Evolutionary conservation across 2,329 filamentous ascomycete genomes (phyloP), one percentile per base, ranked within the genome.

Genomic region (Arthroderma sp.): DNA sequence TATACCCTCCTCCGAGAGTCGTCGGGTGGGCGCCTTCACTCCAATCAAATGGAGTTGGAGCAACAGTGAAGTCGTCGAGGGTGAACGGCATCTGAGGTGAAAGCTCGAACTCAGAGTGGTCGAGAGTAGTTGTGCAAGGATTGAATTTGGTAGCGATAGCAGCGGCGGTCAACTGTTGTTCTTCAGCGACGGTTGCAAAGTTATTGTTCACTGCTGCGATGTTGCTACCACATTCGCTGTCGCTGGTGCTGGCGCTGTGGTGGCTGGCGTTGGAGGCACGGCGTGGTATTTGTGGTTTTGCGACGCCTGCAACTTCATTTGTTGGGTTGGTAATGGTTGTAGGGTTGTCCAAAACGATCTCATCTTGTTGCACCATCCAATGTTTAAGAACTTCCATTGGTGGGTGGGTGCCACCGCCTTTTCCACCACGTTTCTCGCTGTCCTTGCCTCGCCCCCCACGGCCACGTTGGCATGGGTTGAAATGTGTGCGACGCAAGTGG

Each of bases 401-500:
- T 2, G 81, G 81, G 61, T 78, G 72, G 60, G 82, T 80, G n/a
- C 81, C 81, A 39, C 81, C 81, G 8, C 80, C 81, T 63, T 82
- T 83, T 23, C 81, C 81, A 53, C 81, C 81, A 52, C 81, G 74
- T 63, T 79, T 78, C 69, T 83, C 79, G 60, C 79, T 79, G 58
- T 79, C 77, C 66, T 81, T 81, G 51, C 78, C 77, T 53, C 80
- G 73, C 7, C 80, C 81, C 21, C 79, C 73, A n/a, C 74, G 69
- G 19, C 73, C 74, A 21, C 73, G 75, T 67, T 81, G 80, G 63
- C 80, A 78, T 1, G 81, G 85, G 67, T 86, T 87, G 77, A 96
- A 97, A 69, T 97, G 91, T 0, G 86, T 86, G 54, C 91, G 84
- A 43, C 91, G 81, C 7, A 97, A 79, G 68, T 97, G 91, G 0